phyloP scores from a whole-genome alignment of 2,329 filamentous ascomycete genomes.

The Colletotrichum eremochloae region DNA sequence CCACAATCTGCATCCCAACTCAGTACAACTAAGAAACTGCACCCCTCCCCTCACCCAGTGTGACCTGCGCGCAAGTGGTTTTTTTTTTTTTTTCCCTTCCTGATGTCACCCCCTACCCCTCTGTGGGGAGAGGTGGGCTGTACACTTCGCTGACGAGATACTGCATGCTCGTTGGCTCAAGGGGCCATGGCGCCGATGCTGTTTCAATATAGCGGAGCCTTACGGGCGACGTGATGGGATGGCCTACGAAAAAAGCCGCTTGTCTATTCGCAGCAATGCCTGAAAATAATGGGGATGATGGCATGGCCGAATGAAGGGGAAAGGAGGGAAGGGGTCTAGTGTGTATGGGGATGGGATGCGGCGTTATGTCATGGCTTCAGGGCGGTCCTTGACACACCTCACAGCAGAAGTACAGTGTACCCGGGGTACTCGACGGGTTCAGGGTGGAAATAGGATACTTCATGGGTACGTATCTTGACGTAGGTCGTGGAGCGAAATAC shows the following conservation, averaged over 20 bases:
- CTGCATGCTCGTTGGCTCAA: conserved; percentile 31
- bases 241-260: conserved; percentile 6
- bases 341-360: conserved; percentile 17
- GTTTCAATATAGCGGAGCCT: conserved; percentile 42
- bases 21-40: conserved; percentile 18
- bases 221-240: conserved; percentile 28
- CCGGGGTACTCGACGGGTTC: neutral
- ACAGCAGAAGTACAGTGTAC: conserved; percentile 9
- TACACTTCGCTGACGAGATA: conserved; percentile 30
- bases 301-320: conserved; percentile 29
- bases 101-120: conserved; percentile 18
- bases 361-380: conserved; percentile 40
- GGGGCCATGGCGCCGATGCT: conserved; percentile 24
- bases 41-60: neutral
- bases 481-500: neutral
- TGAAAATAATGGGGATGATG: conserved; percentile 37
- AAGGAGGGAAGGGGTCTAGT: conserved; percentile 3
- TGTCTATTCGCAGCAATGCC: conserved; percentile 28
- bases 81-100: neutral
- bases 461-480: conserved; percentile 6
- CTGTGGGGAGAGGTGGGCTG: conserved; percentile 6
- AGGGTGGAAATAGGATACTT: neutral
- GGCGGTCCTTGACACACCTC: conserved; percentile 28
- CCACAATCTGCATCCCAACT: conserved; percentile 31
- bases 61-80: neutral